Base-by-base conservation (phyloP, 164 flowering plant genomes). In the Pachysandra terminalis region DNA sequence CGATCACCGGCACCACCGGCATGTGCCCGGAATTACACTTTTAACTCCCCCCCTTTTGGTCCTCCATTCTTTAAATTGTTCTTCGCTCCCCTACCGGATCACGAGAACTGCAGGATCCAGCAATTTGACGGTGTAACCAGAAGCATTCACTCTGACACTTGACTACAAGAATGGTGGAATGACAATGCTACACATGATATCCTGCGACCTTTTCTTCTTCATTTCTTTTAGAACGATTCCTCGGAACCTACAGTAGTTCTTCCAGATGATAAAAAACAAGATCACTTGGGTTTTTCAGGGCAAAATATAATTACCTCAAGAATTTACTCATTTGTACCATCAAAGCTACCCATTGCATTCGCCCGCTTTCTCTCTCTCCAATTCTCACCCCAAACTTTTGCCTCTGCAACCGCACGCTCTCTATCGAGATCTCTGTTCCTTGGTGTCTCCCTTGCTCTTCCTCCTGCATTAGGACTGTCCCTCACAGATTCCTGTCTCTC, bases 381-480 rank as follows among this genome's bases (percentile, higher is more conserved):
- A 64, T 90, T 88, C 74, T 92, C 98, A 27, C 95, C 98, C 98
- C 96, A 89, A 49, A 87, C 89, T 77, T 89, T 89, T 1, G 96
- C 96, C 76, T 87, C 95, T 9, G 96, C 90, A 63, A 90, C 94
- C 14, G 91, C 91, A 26, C 88, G 87, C 65, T 89, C 96, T 76
- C 98, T 76, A 59, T 89, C 95, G 35, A 87, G 53, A 75, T 86
- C 93, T 25, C 91, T 87, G 60, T 86, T 89, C 71, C 87, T 82
- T 51, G 83, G 89, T 35, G 85, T 83, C 57, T 79, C 84, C 75
- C 84, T 78, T 28, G 70, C 76, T 75, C 86, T 81, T 57, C 85
- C 84, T 28, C 81, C 64, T 77, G 72, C 77, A 16, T 64, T 78
- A 56, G 96, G 93, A 64, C 90, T 90, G 59, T 82, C 84, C 66